These are phyloP conservation scores for Chrysoporthe austroafricana DNA, from an alignment of 2,329 filamentous ascomycete genomes.

Conservation along the genomic window DNA sequence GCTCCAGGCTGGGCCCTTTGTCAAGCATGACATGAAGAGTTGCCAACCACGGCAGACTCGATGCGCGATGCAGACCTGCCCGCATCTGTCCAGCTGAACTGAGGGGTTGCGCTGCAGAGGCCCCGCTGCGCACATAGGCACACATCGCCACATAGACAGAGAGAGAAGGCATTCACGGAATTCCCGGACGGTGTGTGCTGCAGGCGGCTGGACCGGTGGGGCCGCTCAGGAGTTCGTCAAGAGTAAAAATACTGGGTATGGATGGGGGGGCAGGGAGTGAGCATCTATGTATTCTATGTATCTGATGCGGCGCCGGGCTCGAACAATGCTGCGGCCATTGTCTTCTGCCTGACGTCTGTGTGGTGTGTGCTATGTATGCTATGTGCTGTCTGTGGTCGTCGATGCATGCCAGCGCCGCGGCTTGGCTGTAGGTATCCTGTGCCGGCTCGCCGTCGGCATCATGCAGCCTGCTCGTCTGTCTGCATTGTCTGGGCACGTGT, in stretches of 20 bases:
- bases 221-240: constrained; percentile 1
- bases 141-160: no score
- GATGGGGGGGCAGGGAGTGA: not conserved
- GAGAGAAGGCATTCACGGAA: not conserved
- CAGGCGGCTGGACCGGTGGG: not conserved
- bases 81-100: not conserved
- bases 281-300: not conserved
- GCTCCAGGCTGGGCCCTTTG: not conserved
- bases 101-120: no score
- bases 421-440: no score
- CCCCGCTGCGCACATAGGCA: no score
- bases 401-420: no score
- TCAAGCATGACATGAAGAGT: not conserved
- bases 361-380: no score
- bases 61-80: no score
- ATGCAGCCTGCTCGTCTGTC: no score
- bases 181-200: not conserved
- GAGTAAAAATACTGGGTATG: no score
- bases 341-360: not conserved
- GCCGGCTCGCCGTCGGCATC: no score
- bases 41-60: no score
- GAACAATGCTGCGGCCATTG: not conserved
- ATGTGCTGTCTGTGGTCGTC: not conserved
- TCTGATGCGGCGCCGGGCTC: constrained; percentile 1
- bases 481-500: no score